Evolutionary conservation across 768 basidiomycete genomes (phyloP).

Genomic region (Podaxis sp.): DNA sequence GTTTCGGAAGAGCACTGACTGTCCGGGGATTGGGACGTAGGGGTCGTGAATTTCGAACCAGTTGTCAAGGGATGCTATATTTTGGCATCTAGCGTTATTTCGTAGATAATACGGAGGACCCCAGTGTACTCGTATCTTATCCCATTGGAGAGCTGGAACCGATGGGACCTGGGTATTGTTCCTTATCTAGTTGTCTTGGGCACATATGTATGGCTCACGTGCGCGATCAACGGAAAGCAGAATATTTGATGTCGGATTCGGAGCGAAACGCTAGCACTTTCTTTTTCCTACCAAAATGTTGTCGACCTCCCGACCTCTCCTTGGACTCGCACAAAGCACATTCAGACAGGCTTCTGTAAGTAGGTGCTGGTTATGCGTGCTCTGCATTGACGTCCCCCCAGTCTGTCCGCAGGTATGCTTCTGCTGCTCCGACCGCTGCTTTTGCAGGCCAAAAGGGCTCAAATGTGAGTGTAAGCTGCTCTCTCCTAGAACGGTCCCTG

Average conservation of each 20-base stretch:
- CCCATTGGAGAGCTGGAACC: not conserved
- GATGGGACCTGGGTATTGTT: not conserved
- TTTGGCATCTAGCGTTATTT: no score
- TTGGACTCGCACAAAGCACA: constrained; percentile 54
- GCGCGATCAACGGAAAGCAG: constrained; percentile 13
- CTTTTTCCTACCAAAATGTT: constrained; percentile 38
- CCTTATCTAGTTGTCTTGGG: constrained; percentile 6
- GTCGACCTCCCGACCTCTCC: constrained; percentile 58
- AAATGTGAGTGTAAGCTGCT: constrained; percentile 55
- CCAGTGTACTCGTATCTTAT: constrained; percentile 14
- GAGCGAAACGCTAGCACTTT: constrained; percentile 15
- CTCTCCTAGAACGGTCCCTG: not conserved
- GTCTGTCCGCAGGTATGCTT: constrained; percentile 65
- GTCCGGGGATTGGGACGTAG: no score
- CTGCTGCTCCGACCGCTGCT: constrained; percentile 80
- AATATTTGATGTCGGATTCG: constrained; percentile 10
- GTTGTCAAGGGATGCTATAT: no score
- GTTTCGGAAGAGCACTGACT: no score
- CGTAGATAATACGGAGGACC: not conserved
- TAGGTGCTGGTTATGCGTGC: constrained; percentile 11
- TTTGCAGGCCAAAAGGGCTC: constrained; percentile 88
- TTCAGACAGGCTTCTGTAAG: constrained; percentile 48
- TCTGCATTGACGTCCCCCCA: constrained; percentile 22
- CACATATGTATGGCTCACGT: constrained; percentile 9
- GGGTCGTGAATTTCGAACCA: no score